A percentile compares a stretch with the other conserved stretches of the same genome.
Conservation (phyloP, 306 rosid genomes). For the Oemleria cerasiformis region DNA sequence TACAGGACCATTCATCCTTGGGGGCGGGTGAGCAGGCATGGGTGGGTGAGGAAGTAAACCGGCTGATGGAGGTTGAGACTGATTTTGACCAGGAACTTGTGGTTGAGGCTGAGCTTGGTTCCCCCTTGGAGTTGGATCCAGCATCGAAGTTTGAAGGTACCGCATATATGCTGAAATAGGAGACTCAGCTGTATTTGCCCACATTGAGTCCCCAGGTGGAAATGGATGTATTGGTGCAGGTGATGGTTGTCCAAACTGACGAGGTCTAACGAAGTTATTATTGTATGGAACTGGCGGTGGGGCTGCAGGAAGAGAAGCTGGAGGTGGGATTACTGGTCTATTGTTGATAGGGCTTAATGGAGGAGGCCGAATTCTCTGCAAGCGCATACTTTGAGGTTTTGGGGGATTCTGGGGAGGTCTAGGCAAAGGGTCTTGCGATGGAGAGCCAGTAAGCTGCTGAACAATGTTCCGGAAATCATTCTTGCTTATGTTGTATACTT, state of each 20-base stretch:
- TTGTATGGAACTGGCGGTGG: conserved; percentile 56
- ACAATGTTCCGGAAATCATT: conserved; percentile 87
- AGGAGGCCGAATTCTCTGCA: conserved; percentile 92
- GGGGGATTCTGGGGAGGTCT: conserved; percentile 73
- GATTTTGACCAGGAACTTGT: conserved; percentile 21
- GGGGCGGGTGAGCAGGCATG: conserved; percentile 41
- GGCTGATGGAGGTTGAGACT: conserved; percentile 46
- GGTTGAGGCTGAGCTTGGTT: conserved; percentile 34
- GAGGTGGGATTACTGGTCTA: conserved; percentile 50
- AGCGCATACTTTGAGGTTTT: conserved; percentile 75
- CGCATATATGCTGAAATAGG: conserved; percentile 94
- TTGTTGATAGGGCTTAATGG: conserved; percentile 70
- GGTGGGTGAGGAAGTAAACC: conserved; percentile 67
- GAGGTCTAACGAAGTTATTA: conserved; percentile 51
- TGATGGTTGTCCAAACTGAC: conserved; percentile 59
- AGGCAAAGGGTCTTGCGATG: conserved; percentile 72
- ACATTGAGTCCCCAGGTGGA: conserved; percentile 44
- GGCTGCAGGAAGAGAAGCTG: conserved; percentile 40
- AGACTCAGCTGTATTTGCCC: conserved; percentile 71
- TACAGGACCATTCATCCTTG: conserved; percentile 49
- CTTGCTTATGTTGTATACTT: conserved; percentile 94
- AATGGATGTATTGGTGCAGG: conserved; percentile 42
- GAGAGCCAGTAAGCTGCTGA: conserved; percentile 96
- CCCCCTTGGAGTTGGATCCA: conserved; percentile 59
- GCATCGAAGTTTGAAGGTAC: conserved; percentile 73